A percentile compares a stretch with the other conserved stretches of the same genome.
Conservation (phyloP, 164 flowering plant species). For the Stephania japonica region DNA sequence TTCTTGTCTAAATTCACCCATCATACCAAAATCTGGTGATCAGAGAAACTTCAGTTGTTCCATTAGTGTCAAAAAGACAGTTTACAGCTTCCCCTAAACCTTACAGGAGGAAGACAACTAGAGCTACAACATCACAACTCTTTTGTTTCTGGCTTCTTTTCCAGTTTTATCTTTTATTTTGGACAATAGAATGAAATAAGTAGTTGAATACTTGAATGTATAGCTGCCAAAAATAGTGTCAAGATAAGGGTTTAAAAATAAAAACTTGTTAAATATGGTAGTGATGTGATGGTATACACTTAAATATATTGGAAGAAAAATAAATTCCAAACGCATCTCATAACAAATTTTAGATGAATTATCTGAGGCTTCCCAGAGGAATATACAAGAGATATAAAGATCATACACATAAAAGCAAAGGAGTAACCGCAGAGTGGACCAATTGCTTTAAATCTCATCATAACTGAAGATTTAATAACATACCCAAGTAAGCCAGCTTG, state of each 20-base stretch:
- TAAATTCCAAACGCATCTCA: not conserved
- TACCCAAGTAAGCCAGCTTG: constrained; percentile 92
- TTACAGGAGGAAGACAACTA: not conserved
- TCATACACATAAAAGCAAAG: not conserved
- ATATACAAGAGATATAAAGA: not conserved
- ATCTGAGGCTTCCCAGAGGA: not conserved
- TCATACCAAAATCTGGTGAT: constrained; percentile 93
- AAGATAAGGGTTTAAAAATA: no score
- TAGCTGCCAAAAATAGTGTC: no score
- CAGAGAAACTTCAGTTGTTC: constrained; percentile 11
- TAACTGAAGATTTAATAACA: not conserved
- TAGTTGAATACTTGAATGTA: no score
- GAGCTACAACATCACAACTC: no score
- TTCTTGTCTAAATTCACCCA: constrained; percentile 95
- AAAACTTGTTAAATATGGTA: not conserved
- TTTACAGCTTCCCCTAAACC: not conserved
- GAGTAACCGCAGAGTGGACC: not conserved
- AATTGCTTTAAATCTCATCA: not conserved
- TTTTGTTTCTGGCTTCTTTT: no score
- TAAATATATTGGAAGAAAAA: not conserved
- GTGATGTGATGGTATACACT: not conserved
- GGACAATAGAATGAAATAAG: no score
- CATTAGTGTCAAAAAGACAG: not conserved
- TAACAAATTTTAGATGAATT: not conserved
- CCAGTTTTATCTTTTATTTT: no score